Evolutionary conservation across 2,329 filamentous ascomycete species (phyloP), one percentile per base, ranked within the genome.

Genomic region (Torrubiellomyces zombiae): DNA sequence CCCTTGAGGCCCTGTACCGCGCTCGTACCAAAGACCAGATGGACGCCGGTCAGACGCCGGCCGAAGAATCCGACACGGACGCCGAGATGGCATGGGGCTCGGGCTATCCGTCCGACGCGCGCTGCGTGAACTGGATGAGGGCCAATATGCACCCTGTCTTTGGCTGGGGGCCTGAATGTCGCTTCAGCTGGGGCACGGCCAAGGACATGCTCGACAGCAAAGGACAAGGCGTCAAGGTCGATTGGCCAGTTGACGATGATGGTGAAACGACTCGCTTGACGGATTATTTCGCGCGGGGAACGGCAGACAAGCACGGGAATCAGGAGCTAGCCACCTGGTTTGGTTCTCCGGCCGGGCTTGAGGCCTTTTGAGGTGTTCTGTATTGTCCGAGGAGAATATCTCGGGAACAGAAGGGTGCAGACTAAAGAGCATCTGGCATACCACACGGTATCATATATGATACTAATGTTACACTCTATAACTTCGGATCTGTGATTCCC

Each of bases 121-220:
- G 78, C 33, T 92, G 83, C 39, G 69, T 76, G 2, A 50, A 55
- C 13, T 98, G 89, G 86, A 48, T 98, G 44, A 79, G 73, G 52
- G 57, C 56, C 19, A 89, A 86, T 36, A 86, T 94, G 74, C 75
- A 98, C 43, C 80, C 81, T 3, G 55, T 95, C 2, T 98, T 95
- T 55, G 89, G 89, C 9, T 98, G 89, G 86, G 85, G 86, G 0
- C 67, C 67, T 14, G 85, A 95, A 52, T 92, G 82, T 46, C 65
- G 89, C 4, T 95, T 94, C 44, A 93, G 83, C 43, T 98, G 89
- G 89, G 79, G 78, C 0, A 95, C 89, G 1, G 79, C 79, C 2
- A 94, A 91, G 54, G 85, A 95, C 42, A 67, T 95, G 70, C 56
- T 98, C 4, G 85, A 94, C 37, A 56, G 60, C n/a, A 82, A 78